phyloP scores from a whole-genome alignment of 1,139 yeast species.

The Zygoascus meyerae region DNA sequence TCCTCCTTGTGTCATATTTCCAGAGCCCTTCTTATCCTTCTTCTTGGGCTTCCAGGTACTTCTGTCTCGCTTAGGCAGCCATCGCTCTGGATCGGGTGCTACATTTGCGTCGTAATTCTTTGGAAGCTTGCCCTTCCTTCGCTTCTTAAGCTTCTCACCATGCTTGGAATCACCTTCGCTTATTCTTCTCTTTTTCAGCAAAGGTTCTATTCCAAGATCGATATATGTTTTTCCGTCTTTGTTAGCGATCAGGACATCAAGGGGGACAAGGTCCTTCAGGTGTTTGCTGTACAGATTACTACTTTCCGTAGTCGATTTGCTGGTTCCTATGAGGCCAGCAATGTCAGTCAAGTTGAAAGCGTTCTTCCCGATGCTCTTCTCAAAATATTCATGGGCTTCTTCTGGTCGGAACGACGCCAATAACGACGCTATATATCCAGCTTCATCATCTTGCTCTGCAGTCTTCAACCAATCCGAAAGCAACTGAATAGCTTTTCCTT shows the following conservation, averaged over 20 bases:
- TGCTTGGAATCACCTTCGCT: conserved; percentile 19
- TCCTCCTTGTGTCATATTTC: conserved; percentile 59
- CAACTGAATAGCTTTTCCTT: conserved; percentile 18
- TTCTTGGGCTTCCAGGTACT: conserved; percentile 72
- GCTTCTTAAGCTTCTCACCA: conserved; percentile 19
- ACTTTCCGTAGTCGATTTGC: not conserved
- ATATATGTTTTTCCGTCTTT: conserved; percentile 41
- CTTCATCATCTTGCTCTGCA: conserved; percentile 17
- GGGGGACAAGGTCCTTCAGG: not conserved
- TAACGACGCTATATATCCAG: conserved; percentile 29
- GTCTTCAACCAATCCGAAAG: conserved; percentile 22
- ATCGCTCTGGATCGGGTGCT: conserved; percentile 64
- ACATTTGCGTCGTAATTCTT: conserved; percentile 38
- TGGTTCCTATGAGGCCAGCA: conserved; percentile 6
- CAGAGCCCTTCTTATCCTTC: conserved; percentile 40
- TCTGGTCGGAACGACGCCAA: conserved; percentile 15
- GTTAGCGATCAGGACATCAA: not conserved
- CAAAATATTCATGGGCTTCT: conserved; percentile 13
- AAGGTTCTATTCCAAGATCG: conserved; percentile 36
- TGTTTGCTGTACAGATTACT: conserved; percentile 10
- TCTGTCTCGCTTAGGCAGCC: conserved; percentile 86
- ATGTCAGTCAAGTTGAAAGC: not conserved
- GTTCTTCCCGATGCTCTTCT: not conserved
- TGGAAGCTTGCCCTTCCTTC: conserved; percentile 36
- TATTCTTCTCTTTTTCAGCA: conserved; percentile 25